Conservation (phyloP, 1,284 basidiomycete genomes). For the Pseudozyma hubeiensis region DNA sequence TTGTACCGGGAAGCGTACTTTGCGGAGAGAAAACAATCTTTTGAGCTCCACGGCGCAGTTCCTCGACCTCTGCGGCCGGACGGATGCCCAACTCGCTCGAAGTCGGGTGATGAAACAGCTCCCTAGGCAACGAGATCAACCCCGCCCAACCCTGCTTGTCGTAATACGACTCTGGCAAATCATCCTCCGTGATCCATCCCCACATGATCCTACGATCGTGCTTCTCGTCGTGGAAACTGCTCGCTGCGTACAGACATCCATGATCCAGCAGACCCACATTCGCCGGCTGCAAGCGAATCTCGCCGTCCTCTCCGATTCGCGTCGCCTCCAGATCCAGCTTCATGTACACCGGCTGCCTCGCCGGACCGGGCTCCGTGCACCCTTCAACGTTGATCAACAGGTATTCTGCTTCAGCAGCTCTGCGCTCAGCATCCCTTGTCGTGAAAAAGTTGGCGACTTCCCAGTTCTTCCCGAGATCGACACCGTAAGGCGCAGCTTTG, state of each 20-base stretch:
- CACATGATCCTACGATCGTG: conserved; percentile 50
- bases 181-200: conserved; percentile 61
- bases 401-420: conserved; percentile 27
- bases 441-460: conserved; percentile 58
- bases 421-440: conserved; percentile 6
- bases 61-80: conserved; percentile 30
- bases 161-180: conserved; percentile 45
- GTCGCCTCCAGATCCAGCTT: conserved; percentile 14
- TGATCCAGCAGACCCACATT: conserved; percentile 46
- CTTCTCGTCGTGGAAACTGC: conserved; percentile 45
- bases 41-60: conserved; percentile 30
- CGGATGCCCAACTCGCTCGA: conserved; percentile 39
- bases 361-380: conserved; percentile 29
- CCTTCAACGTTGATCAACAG: conserved; percentile 55
- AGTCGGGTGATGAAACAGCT: conserved; percentile 41
- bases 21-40: neutral
- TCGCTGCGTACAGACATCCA: conserved; percentile 57
- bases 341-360: conserved; percentile 42
- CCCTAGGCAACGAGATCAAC: conserved; percentile 50
- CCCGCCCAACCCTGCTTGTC: conserved; percentile 57
- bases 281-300: conserved; percentile 24
- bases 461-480: conserved; percentile 58
- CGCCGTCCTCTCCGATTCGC: neutral
- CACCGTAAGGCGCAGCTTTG: conserved; percentile 33
- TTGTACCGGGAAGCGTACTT: neutral